Conservation (phyloP, 306 rosid genomes). For the Notholithocarpus densiflorus region DNA sequence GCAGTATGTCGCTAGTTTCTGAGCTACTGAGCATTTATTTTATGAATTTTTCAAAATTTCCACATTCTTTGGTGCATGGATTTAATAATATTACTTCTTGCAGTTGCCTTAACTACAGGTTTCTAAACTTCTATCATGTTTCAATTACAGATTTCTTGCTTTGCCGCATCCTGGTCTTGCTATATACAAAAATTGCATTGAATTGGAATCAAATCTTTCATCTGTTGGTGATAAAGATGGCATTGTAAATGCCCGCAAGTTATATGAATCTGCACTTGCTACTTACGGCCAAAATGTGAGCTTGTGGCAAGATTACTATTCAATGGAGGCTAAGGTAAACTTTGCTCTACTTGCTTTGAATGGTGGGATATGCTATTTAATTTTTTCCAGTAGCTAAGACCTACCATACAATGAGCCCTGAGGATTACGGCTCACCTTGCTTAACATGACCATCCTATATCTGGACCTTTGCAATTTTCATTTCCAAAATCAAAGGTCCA, state of each 20-base stretch:
- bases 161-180: constrained; percentile 86
- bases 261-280: constrained; percentile 73
- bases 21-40: neutral
- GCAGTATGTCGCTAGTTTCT: constrained; percentile 44
- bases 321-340: constrained; percentile 70
- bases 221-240: constrained; percentile 62
- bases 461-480: neutral
- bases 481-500: neutral
- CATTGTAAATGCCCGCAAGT: constrained; percentile 60
- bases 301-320: constrained; percentile 72
- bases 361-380: neutral
- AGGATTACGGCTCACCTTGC: neutral
- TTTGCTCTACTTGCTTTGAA: neutral
- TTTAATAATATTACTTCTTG: constrained; percentile 2
- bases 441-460: neutral
- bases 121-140: constrained; percentile 9
- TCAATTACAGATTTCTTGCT: constrained; percentile 64
- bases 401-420: neutral
- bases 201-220: constrained; percentile 74
- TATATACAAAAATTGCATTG: constrained; percentile 60
- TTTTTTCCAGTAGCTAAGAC: neutral
- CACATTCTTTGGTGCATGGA: neutral
- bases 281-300: constrained; percentile 59
- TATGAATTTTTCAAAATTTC: neutral
- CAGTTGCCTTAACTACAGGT: neutral